Evolutionary conservation across 2,329 filamentous ascomycete species (phyloP).

Genomic region (Scedosporium dehoogii): DNA sequence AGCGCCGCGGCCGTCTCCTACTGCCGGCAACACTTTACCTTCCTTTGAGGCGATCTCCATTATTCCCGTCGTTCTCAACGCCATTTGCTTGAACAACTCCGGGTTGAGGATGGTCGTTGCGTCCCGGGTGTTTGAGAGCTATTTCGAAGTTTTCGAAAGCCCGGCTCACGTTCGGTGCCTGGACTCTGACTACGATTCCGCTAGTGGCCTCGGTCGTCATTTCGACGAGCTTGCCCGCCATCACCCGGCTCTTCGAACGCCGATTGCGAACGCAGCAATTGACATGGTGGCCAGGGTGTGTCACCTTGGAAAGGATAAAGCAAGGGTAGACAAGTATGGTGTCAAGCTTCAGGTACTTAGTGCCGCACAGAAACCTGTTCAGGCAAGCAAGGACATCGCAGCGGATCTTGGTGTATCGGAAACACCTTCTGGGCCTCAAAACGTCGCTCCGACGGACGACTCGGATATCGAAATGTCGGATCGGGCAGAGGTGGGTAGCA

Average conservation of each 20-base stretch:
- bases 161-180: slow-evolving; percentile 79
- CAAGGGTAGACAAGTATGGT: slow-evolving; percentile 61
- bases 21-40: slow-evolving; percentile 70
- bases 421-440: slow-evolving; percentile 1
- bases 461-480: slow-evolving; percentile 60
- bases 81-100: slow-evolving; percentile 81
- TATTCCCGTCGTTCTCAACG: slow-evolving; percentile 80
- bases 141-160: slow-evolving; percentile 95
- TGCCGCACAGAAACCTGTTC: slow-evolving; percentile 40
- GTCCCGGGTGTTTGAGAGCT: slow-evolving; percentile 73
- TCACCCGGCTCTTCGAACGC: slow-evolving; percentile 71
- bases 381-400: slow-evolving; percentile 34
- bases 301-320: slow-evolving; percentile 61
- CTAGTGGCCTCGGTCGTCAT: slow-evolving; percentile 64
- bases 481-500: slow-evolving; percentile 13
- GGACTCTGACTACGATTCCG: slow-evolving; percentile 59
- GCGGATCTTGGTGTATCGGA: slow-evolving; percentile 15
- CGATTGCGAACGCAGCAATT: slow-evolving; percentile 76
- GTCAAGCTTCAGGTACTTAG: slow-evolving; percentile 64
- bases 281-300: slow-evolving; percentile 81
- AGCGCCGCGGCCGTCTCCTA: slow-evolving; percentile 27
- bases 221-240: slow-evolving; percentile 95
- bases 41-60: slow-evolving; percentile 80
- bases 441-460: neutral
- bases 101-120: slow-evolving; percentile 82